Evolutionary conservation across 2,329 filamentous ascomycete genomes (phyloP).

Genomic region (Fusarium sp.): DNA sequence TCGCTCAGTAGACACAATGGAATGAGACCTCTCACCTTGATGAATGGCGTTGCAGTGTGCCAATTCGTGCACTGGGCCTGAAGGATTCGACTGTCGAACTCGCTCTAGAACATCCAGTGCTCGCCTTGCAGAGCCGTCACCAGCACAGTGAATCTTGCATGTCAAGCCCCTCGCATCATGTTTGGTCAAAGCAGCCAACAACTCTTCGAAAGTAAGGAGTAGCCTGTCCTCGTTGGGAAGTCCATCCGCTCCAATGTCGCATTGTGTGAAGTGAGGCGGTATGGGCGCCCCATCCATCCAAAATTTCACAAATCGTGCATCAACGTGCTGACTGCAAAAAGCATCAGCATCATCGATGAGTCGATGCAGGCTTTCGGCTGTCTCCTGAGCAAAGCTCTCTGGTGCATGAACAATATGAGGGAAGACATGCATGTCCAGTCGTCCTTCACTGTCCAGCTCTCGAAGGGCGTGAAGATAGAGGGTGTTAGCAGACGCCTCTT

Average conservation of each 20-base stretch:
- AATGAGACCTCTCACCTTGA: not conserved
- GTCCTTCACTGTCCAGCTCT: not conserved
- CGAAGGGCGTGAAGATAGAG: not conserved
- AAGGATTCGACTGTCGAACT: not conserved
- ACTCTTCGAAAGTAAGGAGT: not conserved
- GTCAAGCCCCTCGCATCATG: not conserved
- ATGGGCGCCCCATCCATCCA: not conserved
- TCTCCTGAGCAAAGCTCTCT: not conserved
- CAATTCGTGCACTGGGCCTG: not conserved
- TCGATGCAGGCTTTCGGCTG: not conserved
- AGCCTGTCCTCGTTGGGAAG: not conserved
- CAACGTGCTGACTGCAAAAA: not conserved
- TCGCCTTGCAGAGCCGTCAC: not conserved
- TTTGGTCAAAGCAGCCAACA: not conserved
- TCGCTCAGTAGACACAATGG: fast-evolving
- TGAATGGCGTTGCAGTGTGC: not conserved
- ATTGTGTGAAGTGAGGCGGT: not conserved
- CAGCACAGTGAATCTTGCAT: not conserved
- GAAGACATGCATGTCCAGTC: not conserved
- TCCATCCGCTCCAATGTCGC: not conserved
- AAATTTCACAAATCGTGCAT: not conserved
- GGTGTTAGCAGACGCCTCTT: not conserved
- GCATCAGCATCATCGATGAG: not conserved
- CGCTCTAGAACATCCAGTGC: not conserved
- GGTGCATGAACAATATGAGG: not conserved